Evolutionary conservation across 345 rosid species (phyloP), one percentile per base, ranked within the genome.

Genomic region (Crucihimalaya himalaica): DNA sequence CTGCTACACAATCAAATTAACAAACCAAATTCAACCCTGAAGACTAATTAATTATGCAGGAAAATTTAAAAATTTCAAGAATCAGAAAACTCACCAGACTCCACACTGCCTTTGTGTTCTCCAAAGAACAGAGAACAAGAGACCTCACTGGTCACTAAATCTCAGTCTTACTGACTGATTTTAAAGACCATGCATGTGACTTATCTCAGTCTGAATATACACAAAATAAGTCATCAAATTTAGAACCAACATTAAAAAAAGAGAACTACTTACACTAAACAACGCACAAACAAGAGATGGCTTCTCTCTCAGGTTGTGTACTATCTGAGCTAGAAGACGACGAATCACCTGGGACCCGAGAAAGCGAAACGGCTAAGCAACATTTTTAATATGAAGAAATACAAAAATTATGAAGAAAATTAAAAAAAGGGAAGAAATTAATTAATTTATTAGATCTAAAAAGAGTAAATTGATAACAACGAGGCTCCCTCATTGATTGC

Each of bases 131-230:
- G 51, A 68, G 70, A 68, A 70, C 45, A 70, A 70, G 66, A 20
- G 48, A 78, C 65, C 50, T 61, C 35, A 52, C 68, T 64, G 64
- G 28, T 11, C 14, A 18, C 50, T 46, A 16, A 57, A 23, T 34
- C 65, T 73, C 70, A n/a, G 23, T 63, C 39, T 46, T 14, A 46
- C 13, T 50, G 20, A 56, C 72, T 58, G 61, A 48, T 21, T 66
- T 45, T 35, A 63, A 69, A 69, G 75, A 63, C 64, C 71, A 62
- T 54, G 79, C 79, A 76, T 62, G 75, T 76, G 13, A 18, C 70
- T 31, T 25, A 31, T 19, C 35, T 52, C 64, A 61, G 42, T 61
- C 74, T 68, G 50, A 52, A 21, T 12, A 50, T 12, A n/a, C 39
- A 75, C 28, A 52, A 6, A 56, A 67, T 20, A 20, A 28, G 19